Evolutionary conservation across 345 rosid genomes (phyloP).

Genomic region (Populus nigra): DNA sequence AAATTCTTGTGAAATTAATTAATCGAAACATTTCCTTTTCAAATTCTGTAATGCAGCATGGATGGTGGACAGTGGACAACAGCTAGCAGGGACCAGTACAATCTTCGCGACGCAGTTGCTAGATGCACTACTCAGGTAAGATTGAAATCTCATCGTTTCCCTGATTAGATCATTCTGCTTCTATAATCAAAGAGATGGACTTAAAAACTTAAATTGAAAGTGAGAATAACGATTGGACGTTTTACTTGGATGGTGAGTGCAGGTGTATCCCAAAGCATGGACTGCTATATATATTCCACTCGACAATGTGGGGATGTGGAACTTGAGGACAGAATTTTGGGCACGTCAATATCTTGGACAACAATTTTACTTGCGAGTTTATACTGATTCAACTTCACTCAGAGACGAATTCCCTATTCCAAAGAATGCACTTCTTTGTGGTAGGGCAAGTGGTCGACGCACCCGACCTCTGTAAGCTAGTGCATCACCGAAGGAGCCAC

Average conservation of each 20-base stretch:
- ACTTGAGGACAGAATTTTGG: conserved; percentile 80
- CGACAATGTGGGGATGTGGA: conserved; percentile 98
- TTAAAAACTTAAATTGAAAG: neutral
- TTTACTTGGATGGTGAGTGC: conserved; percentile 4
- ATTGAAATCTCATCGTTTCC: neutral
- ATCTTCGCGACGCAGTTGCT: conserved; percentile 75
- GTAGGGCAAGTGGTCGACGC: conserved; percentile 63
- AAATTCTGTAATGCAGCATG: conserved; percentile 53
- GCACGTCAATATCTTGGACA: conserved; percentile 91
- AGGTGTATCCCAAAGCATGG: conserved; percentile 95
- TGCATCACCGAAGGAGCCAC: neutral
- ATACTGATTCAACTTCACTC: conserved; percentile 45
- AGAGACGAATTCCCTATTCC: conserved; percentile 80
- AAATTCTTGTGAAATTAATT: neutral
- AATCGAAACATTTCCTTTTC: neutral
- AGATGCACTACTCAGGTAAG: conserved; percentile 78
- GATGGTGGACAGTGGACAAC: conserved; percentile 89
- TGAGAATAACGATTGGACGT: neutral
- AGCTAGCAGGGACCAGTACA: conserved; percentile 63
- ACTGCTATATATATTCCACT: conserved; percentile 78
- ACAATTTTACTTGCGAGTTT: conserved; percentile 75
- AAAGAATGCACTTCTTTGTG: conserved; percentile 73
- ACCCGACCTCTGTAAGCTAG: conserved; percentile 61
- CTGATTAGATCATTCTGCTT: neutral
- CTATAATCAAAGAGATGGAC: neutral